These are phyloP conservation scores for Diplotaxis tenuifolia DNA, from an alignment of 345 rosid genomes.

Conservation along the genomic window DNA sequence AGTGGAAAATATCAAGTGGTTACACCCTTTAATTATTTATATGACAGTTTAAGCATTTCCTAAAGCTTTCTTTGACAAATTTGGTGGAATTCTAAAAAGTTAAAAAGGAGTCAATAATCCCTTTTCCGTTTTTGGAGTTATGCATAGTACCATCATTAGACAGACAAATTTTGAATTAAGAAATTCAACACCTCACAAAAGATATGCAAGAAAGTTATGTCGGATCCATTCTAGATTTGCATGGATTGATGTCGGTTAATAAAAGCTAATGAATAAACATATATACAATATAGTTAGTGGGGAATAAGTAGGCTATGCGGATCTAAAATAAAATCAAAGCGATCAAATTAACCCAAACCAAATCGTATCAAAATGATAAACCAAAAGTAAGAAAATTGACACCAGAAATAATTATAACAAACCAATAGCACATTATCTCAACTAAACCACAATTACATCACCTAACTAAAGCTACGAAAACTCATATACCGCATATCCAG, in stretches of 20 bases:
- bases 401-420: not conserved
- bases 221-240: constrained; percentile 35
- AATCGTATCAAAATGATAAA: not conserved
- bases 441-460: not conserved
- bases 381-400: not conserved
- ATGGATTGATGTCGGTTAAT: constrained; percentile 26
- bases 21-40: not conserved
- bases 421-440: not conserved
- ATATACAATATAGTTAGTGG: constrained; percentile 22
- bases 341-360: not conserved
- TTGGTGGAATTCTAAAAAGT: not conserved
- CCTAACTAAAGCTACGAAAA: not conserved
- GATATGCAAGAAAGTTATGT: constrained; percentile 30
- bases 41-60: constrained; percentile 15
- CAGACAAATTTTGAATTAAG: constrained; percentile 17
- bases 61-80: constrained; percentile 31
- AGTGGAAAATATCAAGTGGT: constrained; percentile 23
- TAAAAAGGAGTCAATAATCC: constrained; percentile 30
- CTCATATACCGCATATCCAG: not conserved
- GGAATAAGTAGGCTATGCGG: constrained; percentile 13
- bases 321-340: not conserved
- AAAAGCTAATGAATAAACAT: not conserved
- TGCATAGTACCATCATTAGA: constrained; percentile 32
- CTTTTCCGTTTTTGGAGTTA: constrained; percentile 36
- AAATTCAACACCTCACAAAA: constrained; percentile 38